Conservation (phyloP, 345 rosid genomes). For the Eucalyptus sp. region DNA sequence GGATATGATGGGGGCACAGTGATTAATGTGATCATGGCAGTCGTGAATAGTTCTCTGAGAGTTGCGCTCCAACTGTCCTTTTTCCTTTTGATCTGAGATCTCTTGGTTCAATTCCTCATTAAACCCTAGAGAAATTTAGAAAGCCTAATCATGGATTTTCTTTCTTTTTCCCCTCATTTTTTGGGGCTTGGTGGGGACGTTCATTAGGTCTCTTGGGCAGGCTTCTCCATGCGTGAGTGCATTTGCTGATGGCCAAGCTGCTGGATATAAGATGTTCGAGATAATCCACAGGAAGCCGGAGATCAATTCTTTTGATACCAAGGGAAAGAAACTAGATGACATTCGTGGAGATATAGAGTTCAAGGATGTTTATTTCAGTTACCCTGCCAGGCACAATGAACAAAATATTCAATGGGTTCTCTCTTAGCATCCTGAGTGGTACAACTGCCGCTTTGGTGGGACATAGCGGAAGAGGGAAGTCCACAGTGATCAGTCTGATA, state of each 20-base stretch:
- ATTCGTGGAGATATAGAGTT: conserved; percentile 11
- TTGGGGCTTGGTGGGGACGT: background rate
- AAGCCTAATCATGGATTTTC: background rate
- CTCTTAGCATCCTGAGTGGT: conserved; percentile 12
- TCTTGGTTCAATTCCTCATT: background rate
- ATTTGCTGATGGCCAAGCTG: conserved; percentile 19
- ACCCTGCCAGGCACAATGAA: conserved; percentile 21
- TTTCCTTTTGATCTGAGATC: background rate
- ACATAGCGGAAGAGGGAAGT: conserved; percentile 26
- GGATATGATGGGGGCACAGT: conserved; percentile 65
- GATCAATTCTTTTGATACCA: conserved; percentile 12
- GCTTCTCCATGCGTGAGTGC: conserved; percentile 5
- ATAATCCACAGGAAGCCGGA: conserved; percentile 11
- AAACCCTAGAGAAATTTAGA: background rate
- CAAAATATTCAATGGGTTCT: conserved; percentile 13
- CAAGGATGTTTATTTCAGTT: background rate
- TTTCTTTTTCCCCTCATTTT: background rate
- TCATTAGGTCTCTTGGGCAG: conserved; percentile 25
- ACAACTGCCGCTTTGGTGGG: conserved; percentile 19
- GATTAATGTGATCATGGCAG: conserved; percentile 52
- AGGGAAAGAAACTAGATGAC: conserved; percentile 8
- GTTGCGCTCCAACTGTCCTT: background rate
- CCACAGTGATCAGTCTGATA: background rate
- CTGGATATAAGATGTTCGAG: conserved; percentile 22
- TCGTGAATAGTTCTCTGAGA: conserved; percentile 59